phyloP scores from a whole-genome alignment of 208 protist genomes.

The Trypanosoma scelopori region DNA sequence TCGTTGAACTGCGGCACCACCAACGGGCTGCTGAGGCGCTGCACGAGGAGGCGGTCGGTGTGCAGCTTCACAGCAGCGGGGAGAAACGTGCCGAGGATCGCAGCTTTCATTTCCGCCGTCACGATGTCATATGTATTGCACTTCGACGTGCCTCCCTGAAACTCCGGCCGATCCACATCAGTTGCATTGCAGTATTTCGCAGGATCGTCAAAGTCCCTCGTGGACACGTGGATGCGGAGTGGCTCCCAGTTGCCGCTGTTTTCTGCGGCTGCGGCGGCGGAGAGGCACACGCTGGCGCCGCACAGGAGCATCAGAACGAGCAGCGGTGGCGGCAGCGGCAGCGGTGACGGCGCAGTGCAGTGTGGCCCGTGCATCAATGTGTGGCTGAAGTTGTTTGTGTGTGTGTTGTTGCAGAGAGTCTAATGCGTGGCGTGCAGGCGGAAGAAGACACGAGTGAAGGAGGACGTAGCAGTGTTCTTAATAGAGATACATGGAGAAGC shows the following conservation, averaged over 20 bases:
- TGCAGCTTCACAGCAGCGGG: constrained; percentile 40
- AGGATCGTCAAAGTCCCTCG: neutral
- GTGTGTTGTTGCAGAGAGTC: too few relatives aligned
- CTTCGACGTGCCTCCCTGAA: constrained; percentile 8
- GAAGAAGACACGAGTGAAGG: too few relatives aligned
- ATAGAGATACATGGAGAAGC: too few relatives aligned
- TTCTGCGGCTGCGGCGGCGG: neutral
- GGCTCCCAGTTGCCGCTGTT: neutral
- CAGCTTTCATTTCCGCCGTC: constrained; percentile 25
- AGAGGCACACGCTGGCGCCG: neutral
- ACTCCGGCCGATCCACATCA: constrained; percentile 20
- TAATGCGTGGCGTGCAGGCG: too few relatives aligned
- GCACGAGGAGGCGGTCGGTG: constrained; percentile 39
- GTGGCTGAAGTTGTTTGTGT: too few relatives aligned
- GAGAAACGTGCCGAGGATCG: constrained; percentile 30
- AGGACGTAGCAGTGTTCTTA: too few relatives aligned
- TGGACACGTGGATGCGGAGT: constrained; percentile 3
- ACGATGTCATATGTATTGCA: too few relatives aligned
- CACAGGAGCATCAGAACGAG: neutral
- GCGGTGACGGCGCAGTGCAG: too few relatives aligned
- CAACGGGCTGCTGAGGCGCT: constrained; percentile 13
- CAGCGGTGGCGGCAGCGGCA: too few relatives aligned
- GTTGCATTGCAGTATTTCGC: constrained; percentile 36
- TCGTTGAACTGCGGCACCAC: constrained; percentile 15
- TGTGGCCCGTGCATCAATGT: too few relatives aligned